These are phyloP conservation scores for Adansonia grandidieri DNA, from an alignment of 441 rosid species.

Conservation along the genomic window DNA sequence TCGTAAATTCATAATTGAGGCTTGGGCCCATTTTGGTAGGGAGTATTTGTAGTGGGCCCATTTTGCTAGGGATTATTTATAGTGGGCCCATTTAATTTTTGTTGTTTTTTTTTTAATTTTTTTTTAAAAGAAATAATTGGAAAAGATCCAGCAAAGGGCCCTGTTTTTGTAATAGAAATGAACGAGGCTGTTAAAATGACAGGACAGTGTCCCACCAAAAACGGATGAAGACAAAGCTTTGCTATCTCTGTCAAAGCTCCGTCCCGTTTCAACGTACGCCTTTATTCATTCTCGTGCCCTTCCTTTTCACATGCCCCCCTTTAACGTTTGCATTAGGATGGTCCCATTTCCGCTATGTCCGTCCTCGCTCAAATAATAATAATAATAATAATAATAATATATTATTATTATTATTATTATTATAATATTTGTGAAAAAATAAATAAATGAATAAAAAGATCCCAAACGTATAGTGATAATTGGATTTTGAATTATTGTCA, in stretches of 20 bases:
- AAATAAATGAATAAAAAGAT: no score
- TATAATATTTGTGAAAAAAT: no score
- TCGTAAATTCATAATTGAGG: slow-evolving; percentile 21
- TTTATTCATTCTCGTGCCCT: background rate
- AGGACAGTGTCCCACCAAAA: slow-evolving; percentile 18
- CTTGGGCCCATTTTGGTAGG: slow-evolving; percentile 6
- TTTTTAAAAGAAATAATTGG: background rate
- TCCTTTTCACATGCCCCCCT: background rate
- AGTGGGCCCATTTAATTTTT: slow-evolving; percentile 1
- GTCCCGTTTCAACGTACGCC: slow-evolving; percentile 23
- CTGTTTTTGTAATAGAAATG: background rate
- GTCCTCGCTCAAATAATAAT: background rate
- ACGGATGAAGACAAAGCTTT: slow-evolving; percentile 19
- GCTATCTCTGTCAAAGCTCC: background rate
- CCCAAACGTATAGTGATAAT: background rate
- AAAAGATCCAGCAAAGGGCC: background rate
- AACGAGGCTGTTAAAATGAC: slow-evolving; percentile 21
- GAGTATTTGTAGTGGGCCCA: slow-evolving; percentile 2
- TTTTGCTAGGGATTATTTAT: background rate
- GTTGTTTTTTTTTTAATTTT: background rate
- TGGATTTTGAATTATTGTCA: background rate
- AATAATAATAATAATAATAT: no score
- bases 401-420: no score
- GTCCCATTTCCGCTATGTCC: background rate
- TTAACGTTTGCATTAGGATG: background rate